A percentile compares a stretch with the other conserved stretches of the same genome.
These are phyloP conservation scores for Tricholoma sp. DNA, from an alignment of 768 basidiomycete species.

Conservation along the genomic window DNA sequence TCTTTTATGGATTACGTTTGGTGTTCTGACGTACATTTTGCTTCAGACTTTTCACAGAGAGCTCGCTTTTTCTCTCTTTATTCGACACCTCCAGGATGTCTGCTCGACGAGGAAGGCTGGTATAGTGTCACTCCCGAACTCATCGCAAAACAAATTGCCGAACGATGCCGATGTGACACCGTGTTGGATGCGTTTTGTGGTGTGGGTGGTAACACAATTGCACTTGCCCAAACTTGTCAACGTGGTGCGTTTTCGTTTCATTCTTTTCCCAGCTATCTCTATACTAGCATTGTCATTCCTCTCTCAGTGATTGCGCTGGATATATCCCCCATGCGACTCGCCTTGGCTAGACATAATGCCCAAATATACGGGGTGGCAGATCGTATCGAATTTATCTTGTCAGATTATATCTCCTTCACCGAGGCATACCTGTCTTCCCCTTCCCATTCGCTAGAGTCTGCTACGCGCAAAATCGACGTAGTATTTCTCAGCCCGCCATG, in stretches of 20 bases:
- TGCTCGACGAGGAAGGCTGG: conserved; percentile 97
- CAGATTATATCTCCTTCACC: conserved; percentile 82
- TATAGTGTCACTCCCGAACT: conserved; percentile 93
- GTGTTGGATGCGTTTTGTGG: conserved; percentile 96
- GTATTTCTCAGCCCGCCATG: conserved; percentile 94
- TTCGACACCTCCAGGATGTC: conserved; percentile 61
- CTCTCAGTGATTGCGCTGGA: conserved; percentile 88
- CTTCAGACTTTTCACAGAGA: conserved; percentile 81
- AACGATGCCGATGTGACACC: conserved; percentile 80
- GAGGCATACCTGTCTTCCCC: conserved; percentile 37
- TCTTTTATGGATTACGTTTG: conserved; percentile 7
- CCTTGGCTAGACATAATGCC: conserved; percentile 91
- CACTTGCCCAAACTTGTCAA: conserved; percentile 94
- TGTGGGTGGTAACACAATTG: conserved; percentile 96
- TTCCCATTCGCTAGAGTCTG: conserved; percentile 13
- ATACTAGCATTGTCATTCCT: background rate
- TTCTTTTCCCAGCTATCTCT: background rate
- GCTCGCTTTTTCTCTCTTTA: conserved; percentile 78
- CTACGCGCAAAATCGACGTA: conserved; percentile 65
- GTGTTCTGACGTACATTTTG: background rate
- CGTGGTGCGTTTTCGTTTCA: conserved; percentile 54
- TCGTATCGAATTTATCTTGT: conserved; percentile 89
- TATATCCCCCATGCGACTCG: conserved; percentile 75
- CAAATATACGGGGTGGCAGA: conserved; percentile 91
- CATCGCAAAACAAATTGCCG: conserved; percentile 90